phyloP scores from a whole-genome alignment of 1,284 basidiomycete species.

The Boletus albobrunnescens region DNA sequence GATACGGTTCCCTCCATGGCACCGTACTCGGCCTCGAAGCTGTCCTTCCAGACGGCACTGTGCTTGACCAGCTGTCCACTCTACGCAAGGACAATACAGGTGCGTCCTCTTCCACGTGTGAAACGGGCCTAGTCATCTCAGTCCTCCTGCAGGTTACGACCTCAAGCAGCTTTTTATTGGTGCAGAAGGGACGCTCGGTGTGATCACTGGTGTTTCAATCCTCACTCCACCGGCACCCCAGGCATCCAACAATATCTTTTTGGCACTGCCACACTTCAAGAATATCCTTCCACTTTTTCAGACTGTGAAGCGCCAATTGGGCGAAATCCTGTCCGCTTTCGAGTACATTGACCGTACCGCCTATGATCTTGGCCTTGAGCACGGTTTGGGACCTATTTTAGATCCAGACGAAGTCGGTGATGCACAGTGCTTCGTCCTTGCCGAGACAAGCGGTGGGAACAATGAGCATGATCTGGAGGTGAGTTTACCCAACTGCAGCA shows the following conservation, averaged over 20 bases:
- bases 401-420: slow-evolving; percentile 67
- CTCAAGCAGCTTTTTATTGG: slow-evolving; percentile 99
- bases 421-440: slow-evolving; percentile 85
- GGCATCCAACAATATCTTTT: slow-evolving; percentile 75
- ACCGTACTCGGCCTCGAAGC: slow-evolving; percentile 96
- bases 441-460: slow-evolving; percentile 94
- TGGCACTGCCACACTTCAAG: slow-evolving; percentile 71
- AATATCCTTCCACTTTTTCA: slow-evolving; percentile 71
- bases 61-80: slow-evolving; percentile 79
- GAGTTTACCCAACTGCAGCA: slow-evolving; percentile 11
- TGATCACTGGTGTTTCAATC: slow-evolving; percentile 95
- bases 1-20: slow-evolving; percentile 95
- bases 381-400: slow-evolving; percentile 66
- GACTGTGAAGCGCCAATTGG: slow-evolving; percentile 71
- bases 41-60: slow-evolving; percentile 94
- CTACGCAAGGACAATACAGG: slow-evolving; percentile 98
- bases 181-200: slow-evolving; percentile 91
- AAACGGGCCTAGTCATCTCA: not conserved
- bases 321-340: slow-evolving; percentile 96
- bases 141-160: slow-evolving; percentile 81
- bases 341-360: slow-evolving; percentile 92
- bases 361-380: slow-evolving; percentile 81
- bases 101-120: slow-evolving; percentile 30
- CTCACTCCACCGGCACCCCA: slow-evolving; percentile 88
- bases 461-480: slow-evolving; percentile 96